Evolutionary conservation across 768 basidiomycete genomes (phyloP).

Genomic region (Tubosaeta sp.): DNA sequence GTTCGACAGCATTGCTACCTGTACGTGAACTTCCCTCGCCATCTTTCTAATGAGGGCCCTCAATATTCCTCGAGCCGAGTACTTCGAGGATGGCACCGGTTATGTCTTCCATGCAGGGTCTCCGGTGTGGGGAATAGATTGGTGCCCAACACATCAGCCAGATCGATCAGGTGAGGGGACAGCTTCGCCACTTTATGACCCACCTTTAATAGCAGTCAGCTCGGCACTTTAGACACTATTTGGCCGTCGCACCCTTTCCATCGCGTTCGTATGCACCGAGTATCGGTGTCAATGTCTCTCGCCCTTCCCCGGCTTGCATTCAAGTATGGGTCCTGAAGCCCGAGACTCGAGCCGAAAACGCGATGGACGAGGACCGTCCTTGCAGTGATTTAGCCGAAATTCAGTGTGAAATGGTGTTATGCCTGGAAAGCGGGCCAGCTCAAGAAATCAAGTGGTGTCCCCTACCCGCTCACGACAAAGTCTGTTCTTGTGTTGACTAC

Average conservation of each 20-base stretch:
- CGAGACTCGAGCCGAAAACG: slow-evolving; percentile 2
- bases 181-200: not conserved
- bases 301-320: slow-evolving; percentile 62
- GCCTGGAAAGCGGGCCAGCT: slow-evolving; percentile 75
- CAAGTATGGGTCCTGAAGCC: slow-evolving; percentile 77
- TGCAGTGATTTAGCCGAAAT: slow-evolving; percentile 32
- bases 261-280: slow-evolving; percentile 58
- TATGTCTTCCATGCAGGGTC: slow-evolving; percentile 84
- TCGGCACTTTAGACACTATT: slow-evolving; percentile 63
- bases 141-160: slow-evolving; percentile 77
- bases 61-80: slow-evolving; percentile 45
- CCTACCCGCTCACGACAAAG: slow-evolving; percentile 68
- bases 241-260: slow-evolving; percentile 78
- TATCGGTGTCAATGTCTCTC: slow-evolving; percentile 54
- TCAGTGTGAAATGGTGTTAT: slow-evolving; percentile 81
- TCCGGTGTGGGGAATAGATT: slow-evolving; percentile 88
- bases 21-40: slow-evolving; percentile 46
- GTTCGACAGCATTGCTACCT: slow-evolving; percentile 55
- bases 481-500: slow-evolving; percentile 21
- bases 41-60: not conserved
- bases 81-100: slow-evolving; percentile 52
- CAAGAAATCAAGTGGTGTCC: slow-evolving; percentile 93
- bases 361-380: slow-evolving; percentile 24
- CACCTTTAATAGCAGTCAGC: slow-evolving; percentile 32
- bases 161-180: slow-evolving; percentile 55